Evolutionary conservation across 2,329 filamentous ascomycete species (phyloP), one percentile per base, ranked within the genome.

Genomic region (Metarhizium rileyi): DNA sequence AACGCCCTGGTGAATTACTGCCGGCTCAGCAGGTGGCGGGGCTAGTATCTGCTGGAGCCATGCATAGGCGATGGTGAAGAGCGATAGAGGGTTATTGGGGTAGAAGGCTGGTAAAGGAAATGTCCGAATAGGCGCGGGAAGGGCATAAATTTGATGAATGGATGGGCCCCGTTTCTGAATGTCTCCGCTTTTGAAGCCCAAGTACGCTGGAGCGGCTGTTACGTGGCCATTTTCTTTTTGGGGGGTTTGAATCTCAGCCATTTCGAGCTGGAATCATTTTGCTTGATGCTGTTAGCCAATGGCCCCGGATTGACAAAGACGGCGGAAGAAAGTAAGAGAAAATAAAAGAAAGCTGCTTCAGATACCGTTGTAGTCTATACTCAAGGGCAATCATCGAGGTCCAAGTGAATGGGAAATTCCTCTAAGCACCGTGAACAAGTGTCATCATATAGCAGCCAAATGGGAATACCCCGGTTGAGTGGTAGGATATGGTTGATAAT

Each of bases 321-420:
- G 30, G 30, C 12, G 20, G 14, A 6, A 18, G 18, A 8, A 18
- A 49, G 40, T 45, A 50, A 48, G 49, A 47, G 48, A 57, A 56
- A 53, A 18, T 52, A 48, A 23, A 50, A 55, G 50, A 16, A 14
- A 51, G 56, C 65, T 66, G 63, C 74, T 78, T 93, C 87, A 93
- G 87, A 93, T 93, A 93, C 87, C 87, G 87, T 93, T 91, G 87
- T 93, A 93, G 87, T 93, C 87, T 86, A 85, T 83, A 80, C 68
- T 67, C 63, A 76, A 73, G 73, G 76, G 71, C 78, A 70, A 70
- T 75, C 81, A 84, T 70, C 56, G 77, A 80, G 78, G 72, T 48
- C 73, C 69, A 72, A 75, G 67, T 75, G 74, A 76, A 75, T 72
- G 72, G 71, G 25, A 27, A 40, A 44, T 59, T 67, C 72, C 75